These are phyloP conservation scores for Hypoxylon sp. DNA, from an alignment of 2,329 filamentous ascomycete species.

Conservation along the genomic window DNA sequence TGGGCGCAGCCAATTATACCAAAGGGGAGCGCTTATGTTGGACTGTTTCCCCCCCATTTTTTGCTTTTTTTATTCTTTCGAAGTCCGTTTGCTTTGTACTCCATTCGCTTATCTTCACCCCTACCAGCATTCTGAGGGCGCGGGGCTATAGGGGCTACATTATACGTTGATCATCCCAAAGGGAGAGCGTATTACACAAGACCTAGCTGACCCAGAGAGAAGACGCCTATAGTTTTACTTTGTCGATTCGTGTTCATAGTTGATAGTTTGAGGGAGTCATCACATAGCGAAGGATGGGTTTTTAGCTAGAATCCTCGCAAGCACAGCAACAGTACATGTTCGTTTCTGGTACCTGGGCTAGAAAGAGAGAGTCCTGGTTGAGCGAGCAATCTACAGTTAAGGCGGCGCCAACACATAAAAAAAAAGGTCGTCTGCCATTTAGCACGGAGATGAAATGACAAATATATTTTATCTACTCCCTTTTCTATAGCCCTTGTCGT, in stretches of 20 bases:
- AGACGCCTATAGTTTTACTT: slow-evolving; percentile 26
- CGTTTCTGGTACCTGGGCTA: slow-evolving; percentile 4
- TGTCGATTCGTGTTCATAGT: slow-evolving; percentile 37
- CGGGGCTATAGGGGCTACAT: slow-evolving; percentile 14
- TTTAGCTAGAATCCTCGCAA: slow-evolving; percentile 16
- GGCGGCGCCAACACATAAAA: neutral
- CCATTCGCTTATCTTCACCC: slow-evolving; percentile 39
- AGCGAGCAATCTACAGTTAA: neutral
- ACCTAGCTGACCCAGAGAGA: slow-evolving; percentile 19
- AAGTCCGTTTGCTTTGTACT: slow-evolving; percentile 34
- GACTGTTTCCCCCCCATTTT: slow-evolving; percentile 19
- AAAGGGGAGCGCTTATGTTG: slow-evolving; percentile 42
- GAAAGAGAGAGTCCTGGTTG: slow-evolving; percentile 2
- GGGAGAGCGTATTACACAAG: slow-evolving; percentile 17
- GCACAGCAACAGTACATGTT: slow-evolving; percentile 4
- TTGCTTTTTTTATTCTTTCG: slow-evolving; percentile 35
- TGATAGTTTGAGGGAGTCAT: slow-evolving; percentile 23
- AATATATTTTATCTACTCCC: slow-evolving; percentile 29
- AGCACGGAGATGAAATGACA: slow-evolving; percentile 20
- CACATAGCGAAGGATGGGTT: slow-evolving; percentile 13
- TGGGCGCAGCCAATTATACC: slow-evolving; percentile 48
- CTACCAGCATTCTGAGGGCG: slow-evolving; percentile 17
- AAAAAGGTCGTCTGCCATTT: slow-evolving; percentile 10
- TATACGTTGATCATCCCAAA: slow-evolving; percentile 14
- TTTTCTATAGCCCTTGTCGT: neutral